phyloP scores from a whole-genome alignment of 805 yeast genomes.

The Cyberlindnera subsufficiens region DNA sequence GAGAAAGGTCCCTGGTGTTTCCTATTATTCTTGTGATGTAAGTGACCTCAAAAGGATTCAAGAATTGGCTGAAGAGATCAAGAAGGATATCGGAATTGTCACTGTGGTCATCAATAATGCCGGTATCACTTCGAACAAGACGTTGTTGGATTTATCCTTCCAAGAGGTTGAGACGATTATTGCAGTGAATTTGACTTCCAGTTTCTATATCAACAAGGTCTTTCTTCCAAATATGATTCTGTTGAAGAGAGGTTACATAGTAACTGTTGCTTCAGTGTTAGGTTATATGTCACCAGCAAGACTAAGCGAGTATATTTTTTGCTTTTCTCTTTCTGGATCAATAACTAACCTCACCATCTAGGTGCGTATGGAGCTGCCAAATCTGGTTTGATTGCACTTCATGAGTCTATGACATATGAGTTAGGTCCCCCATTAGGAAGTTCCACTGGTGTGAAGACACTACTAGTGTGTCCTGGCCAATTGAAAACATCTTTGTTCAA shows the following conservation, averaged over 20 bases:
- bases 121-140: constrained; percentile 59
- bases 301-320: constrained; percentile 27
- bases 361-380: constrained; percentile 84
- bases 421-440: constrained; percentile 42
- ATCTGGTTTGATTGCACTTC: constrained; percentile 79
- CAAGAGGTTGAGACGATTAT: constrained; percentile 59
- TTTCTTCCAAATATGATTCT: constrained; percentile 70
- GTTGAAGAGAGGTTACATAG: constrained; percentile 61
- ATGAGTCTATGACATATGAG: constrained; percentile 73
- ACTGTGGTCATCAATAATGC: constrained; percentile 82
- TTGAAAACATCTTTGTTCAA: constrained; percentile 68
- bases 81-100: constrained; percentile 47
- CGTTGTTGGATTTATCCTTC: constrained; percentile 46
- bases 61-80: constrained; percentile 34
- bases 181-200: constrained; percentile 63
- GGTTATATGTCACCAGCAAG: constrained; percentile 85
- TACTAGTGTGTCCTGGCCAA: constrained; percentile 86
- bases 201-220: constrained; percentile 61
- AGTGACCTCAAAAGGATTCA: constrained; percentile 42
- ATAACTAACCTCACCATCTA: neutral
- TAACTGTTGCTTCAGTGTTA: constrained; percentile 77
- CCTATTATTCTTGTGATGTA: constrained; percentile 68
- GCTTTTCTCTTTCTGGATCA: neutral
- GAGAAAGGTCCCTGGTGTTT: constrained; percentile 32
- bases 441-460: constrained; percentile 53